Evolutionary conservation across 106 monocot genomes (phyloP).

Genomic region (Iris macrosiphon): DNA sequence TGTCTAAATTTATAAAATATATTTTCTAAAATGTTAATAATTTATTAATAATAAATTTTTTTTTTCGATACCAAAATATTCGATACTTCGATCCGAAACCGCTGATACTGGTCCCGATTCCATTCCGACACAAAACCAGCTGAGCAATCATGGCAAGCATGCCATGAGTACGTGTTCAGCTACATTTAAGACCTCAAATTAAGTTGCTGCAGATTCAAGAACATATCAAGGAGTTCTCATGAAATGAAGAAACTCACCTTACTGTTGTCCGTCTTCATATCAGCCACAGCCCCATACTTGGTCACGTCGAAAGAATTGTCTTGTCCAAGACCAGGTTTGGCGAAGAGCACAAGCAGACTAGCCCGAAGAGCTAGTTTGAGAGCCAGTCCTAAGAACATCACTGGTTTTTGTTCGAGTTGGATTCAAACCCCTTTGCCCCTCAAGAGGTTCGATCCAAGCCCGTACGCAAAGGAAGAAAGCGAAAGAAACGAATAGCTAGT

Average conservation of each 20-base stretch:
- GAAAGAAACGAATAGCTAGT: too few relatives aligned
- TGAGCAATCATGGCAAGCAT: too few relatives aligned
- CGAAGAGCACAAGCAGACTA: background rate
- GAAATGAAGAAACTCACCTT: slow-evolving; percentile 15
- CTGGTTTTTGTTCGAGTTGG: background rate
- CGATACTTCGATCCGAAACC: too few relatives aligned
- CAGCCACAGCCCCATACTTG: slow-evolving; percentile 18
- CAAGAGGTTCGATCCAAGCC: too few relatives aligned
- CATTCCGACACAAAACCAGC: too few relatives aligned
- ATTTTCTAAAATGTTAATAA: too few relatives aligned
- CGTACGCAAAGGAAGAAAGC: background rate
- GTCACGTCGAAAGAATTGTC: slow-evolving; percentile 25
- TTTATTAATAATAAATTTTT: too few relatives aligned
- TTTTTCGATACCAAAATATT: too few relatives aligned
- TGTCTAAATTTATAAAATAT: too few relatives aligned
- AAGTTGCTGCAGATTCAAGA: background rate
- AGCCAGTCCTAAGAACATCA: background rate
- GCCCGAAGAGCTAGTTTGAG: background rate
- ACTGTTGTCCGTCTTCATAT: slow-evolving; percentile 21
- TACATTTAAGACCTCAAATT: background rate
- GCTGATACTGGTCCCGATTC: too few relatives aligned
- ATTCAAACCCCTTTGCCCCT: too few relatives aligned
- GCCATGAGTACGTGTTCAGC: too few relatives aligned
- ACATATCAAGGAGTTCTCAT: background rate
- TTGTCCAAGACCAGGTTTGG: background rate